Evolutionary conservation across 2,329 filamentous ascomycete species (phyloP).

Genomic region (Fusarium begoniae): DNA sequence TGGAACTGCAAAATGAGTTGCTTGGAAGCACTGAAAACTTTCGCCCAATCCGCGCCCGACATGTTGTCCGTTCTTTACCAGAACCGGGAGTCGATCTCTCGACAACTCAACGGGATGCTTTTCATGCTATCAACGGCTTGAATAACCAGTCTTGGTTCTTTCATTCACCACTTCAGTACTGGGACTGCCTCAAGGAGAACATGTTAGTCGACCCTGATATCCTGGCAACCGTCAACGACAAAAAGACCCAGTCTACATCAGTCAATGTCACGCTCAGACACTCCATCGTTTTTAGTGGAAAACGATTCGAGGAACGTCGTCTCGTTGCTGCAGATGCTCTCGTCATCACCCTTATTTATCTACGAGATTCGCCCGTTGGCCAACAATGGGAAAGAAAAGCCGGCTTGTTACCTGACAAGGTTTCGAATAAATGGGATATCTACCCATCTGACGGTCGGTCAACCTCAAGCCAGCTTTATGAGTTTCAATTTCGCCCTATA

Average conservation of each 20-base stretch:
- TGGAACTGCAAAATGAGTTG: constrained; percentile 75
- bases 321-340: constrained; percentile 79
- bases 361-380: constrained; percentile 70
- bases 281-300: constrained; percentile 85
- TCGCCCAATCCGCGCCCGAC: constrained; percentile 54
- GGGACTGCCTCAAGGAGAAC: constrained; percentile 70
- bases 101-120: constrained; percentile 59
- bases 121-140: constrained; percentile 68
- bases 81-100: constrained; percentile 51
- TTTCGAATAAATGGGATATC: constrained; percentile 67
- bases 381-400: constrained; percentile 71
- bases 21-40: constrained; percentile 69
- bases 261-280: constrained; percentile 80
- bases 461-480: constrained; percentile 70
- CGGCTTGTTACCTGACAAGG: constrained; percentile 58
- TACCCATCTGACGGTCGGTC: constrained; percentile 68
- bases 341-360: constrained; percentile 79
- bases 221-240: constrained; percentile 73
- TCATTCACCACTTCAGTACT: constrained; percentile 85
- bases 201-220: constrained; percentile 71
- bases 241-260: constrained; percentile 68
- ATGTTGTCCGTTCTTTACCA: constrained; percentile 40
- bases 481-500: constrained; percentile 81
- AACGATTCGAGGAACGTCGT: constrained; percentile 73
- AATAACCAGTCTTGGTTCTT: constrained; percentile 77